These are phyloP conservation scores for Tothia fuscella DNA, from an alignment of 2,329 filamentous ascomycete species.

Conservation along the genomic window DNA sequence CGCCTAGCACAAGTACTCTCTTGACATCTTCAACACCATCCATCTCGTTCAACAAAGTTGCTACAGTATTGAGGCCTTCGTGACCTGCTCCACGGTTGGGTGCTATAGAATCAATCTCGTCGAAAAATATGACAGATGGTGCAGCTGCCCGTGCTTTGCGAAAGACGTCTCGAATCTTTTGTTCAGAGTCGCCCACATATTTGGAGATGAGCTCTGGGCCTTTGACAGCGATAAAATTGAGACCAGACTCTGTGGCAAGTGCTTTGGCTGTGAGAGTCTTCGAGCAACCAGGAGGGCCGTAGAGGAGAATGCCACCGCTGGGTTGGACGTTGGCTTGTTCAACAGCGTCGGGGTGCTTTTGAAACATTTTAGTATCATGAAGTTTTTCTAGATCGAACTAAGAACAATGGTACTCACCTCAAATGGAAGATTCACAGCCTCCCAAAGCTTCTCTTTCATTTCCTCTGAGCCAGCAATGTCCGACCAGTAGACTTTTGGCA, in stretches of 20 bases:
- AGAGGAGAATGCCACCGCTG: slow-evolving; percentile 75
- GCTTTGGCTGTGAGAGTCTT: slow-evolving; percentile 90
- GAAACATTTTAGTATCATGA: no score
- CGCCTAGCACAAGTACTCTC: slow-evolving; percentile 76
- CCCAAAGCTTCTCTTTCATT: slow-evolving; percentile 52
- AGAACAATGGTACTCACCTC: no score
- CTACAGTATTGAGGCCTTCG: slow-evolving; percentile 66
- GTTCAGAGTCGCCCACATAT: slow-evolving; percentile 93
- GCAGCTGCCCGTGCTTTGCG: slow-evolving; percentile 72
- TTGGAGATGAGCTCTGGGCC: slow-evolving; percentile 88
- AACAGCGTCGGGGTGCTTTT: slow-evolving; percentile 39
- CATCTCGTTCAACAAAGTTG: slow-evolving; percentile 87
- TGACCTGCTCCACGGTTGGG: slow-evolving; percentile 40
- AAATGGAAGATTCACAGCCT: slow-evolving; percentile 48
- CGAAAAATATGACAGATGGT: slow-evolving; percentile 92
- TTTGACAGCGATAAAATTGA: slow-evolving; percentile 92
- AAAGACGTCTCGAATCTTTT: slow-evolving; percentile 74
- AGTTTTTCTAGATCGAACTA: no score
- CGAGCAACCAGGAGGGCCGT: slow-evolving; percentile 86
- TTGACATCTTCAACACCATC: slow-evolving; percentile 80
- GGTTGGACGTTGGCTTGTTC: slow-evolving; percentile 41
- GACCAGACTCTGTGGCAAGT: slow-evolving; percentile 75
- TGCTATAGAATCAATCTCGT: slow-evolving; percentile 85
- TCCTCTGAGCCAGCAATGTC: slow-evolving; percentile 78
- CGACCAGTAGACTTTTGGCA: slow-evolving; percentile 71